A percentile compares a stretch with the other conserved stretches of the same genome.
Evolutionary conservation across 2,329 filamentous ascomycete genomes (phyloP).

Genomic region (Berkeleyomyces basicola): DNA sequence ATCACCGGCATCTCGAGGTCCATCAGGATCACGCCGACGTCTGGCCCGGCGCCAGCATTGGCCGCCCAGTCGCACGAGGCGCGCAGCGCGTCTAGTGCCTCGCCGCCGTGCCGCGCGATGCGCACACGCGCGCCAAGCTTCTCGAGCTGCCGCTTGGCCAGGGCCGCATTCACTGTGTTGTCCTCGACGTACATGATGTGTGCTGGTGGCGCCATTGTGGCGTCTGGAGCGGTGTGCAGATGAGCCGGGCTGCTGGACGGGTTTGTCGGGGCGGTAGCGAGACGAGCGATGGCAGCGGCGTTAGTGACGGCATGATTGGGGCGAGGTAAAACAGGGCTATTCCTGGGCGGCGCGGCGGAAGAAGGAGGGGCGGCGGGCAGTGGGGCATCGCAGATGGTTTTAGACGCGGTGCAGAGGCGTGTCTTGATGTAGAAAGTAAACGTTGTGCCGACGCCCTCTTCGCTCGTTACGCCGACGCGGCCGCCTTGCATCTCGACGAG

Average conservation of each 20-base stretch:
- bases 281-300: not conserved
- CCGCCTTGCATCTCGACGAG: slow-evolving; percentile 63
- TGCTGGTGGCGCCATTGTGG: slow-evolving; percentile 22
- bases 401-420: slow-evolving; percentile 31
- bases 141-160: slow-evolving; percentile 43
- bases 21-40: slow-evolving; percentile 57
- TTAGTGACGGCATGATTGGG: not conserved
- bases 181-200: slow-evolving; percentile 52
- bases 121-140: slow-evolving; percentile 43
- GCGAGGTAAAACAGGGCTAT: too few species aligned
- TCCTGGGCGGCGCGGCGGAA: not conserved
- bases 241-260: slow-evolving; percentile 13
- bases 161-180: slow-evolving; percentile 50
- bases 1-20: slow-evolving; percentile 74
- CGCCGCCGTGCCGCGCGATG: slow-evolving; percentile 48
- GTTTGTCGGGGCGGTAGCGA: slow-evolving; percentile 19
- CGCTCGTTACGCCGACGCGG: slow-evolving; percentile 55
- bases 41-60: slow-evolving; percentile 29
- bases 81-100: slow-evolving; percentile 41
- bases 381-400: too few species aligned
- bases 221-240: not conserved
- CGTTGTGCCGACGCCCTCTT: slow-evolving; percentile 51
- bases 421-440: slow-evolving; percentile 65
- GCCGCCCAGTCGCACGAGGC: slow-evolving; percentile 40
- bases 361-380: not conserved